Conservation (phyloP, 768 basidiomycete species). For the Galerina sulciceps region DNA sequence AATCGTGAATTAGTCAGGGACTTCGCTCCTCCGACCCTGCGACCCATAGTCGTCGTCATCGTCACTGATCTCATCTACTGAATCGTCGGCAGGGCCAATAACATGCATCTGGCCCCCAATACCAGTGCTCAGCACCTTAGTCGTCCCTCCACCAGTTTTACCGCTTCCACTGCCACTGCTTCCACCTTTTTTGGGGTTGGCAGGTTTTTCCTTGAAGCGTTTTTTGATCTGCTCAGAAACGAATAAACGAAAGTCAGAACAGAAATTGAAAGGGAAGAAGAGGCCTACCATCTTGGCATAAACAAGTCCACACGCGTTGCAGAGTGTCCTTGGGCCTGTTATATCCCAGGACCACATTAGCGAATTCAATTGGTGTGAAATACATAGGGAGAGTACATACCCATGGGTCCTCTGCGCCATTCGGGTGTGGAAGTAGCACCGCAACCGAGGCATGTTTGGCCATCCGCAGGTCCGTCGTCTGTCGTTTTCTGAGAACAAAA, state of each 20-base stretch:
- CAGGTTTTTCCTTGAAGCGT: conserved; percentile 15
- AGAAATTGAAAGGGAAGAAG: neutral
- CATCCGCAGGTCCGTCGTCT: conserved; percentile 55
- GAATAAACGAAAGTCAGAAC: neutral
- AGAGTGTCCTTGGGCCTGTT: conserved; percentile 14
- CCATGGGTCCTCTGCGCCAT: conserved; percentile 84
- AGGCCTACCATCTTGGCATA: conserved; percentile 13
- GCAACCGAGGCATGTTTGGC: conserved; percentile 82
- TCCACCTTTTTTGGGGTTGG: conserved; percentile 1
- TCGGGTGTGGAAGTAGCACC: conserved; percentile 85
- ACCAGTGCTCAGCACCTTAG: conserved; percentile 9
- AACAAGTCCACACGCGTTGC: conserved; percentile 16
- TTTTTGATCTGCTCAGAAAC: conserved; percentile 17
- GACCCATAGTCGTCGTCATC: conserved; percentile 33
- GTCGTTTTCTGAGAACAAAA: conserved; percentile 31
- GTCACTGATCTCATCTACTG: conserved; percentile 28
- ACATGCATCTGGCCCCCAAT: conserved; percentile 13
- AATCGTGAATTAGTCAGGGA: conserved; percentile 6
- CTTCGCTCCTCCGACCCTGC: conserved; percentile 25
- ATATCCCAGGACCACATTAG: neutral
- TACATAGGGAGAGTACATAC: conserved; percentile 38
- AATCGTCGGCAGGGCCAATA: conserved; percentile 14
- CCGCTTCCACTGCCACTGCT: conserved; percentile 4
- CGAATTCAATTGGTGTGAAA: neutral
- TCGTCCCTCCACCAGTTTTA: conserved; percentile 4